These are phyloP conservation scores for Margaritispora aquatica DNA, from an alignment of 495 filamentous ascomycete species.

Conservation along the genomic window DNA sequence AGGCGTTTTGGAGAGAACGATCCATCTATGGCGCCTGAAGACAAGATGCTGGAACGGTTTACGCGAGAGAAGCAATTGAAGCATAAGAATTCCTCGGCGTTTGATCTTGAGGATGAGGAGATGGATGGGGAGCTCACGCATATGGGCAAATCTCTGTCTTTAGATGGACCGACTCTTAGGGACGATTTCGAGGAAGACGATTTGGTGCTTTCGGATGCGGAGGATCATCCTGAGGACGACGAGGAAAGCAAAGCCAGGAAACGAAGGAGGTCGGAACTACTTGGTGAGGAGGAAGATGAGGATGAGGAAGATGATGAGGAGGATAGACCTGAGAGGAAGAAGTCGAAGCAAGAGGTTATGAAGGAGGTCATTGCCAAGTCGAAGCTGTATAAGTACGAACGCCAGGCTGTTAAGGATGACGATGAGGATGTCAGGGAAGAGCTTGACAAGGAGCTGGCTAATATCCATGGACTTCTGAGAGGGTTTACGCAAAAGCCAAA, in stretches of 20 bases:
- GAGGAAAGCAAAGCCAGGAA: conserved; percentile 51
- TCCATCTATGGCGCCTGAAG: conserved; percentile 86
- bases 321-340: conserved; percentile 70
- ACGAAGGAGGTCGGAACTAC: conserved; percentile 41
- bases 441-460: conserved; percentile 63
- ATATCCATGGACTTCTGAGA: conserved; percentile 67
- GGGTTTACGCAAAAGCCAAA: conserved; percentile 35
- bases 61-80: conserved; percentile 71
- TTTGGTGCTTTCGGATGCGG: conserved; percentile 50
- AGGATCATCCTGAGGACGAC: conserved; percentile 33
- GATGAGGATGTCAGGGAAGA: conserved; percentile 86
- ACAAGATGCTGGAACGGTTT: conserved; percentile 87
- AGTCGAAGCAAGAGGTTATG: conserved; percentile 92
- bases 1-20: conserved; percentile 95
- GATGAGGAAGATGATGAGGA: conserved; percentile 38
- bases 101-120: conserved; percentile 86
- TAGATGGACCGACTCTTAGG: conserved; percentile 43
- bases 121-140: conserved; percentile 71
- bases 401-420: conserved; percentile 88
- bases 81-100: conserved; percentile 67
- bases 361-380: conserved; percentile 97
- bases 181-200: conserved; percentile 74
- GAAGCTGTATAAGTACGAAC: conserved; percentile 87
- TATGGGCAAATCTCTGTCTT: conserved; percentile 63
- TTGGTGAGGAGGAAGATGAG: conserved; percentile 31